These are phyloP conservation scores for Boeremia lycopersici DNA, from an alignment of 2,329 filamentous ascomycete genomes.

Conservation along the genomic window DNA sequence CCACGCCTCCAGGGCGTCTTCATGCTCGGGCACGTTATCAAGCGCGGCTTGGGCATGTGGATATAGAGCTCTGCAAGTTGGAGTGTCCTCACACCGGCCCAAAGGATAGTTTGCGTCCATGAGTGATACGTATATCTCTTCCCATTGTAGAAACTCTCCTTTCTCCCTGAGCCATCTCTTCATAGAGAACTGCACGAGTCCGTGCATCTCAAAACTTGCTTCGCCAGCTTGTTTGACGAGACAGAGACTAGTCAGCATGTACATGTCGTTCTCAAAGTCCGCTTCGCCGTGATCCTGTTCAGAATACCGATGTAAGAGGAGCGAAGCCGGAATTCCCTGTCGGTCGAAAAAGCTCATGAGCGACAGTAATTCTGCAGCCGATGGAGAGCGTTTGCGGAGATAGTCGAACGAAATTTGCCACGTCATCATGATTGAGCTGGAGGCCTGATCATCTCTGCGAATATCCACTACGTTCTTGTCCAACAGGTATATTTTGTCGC, in stretches of 20 bases:
- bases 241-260: slow-evolving; percentile 21
- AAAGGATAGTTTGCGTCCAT: slow-evolving; percentile 2
- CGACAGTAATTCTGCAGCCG: slow-evolving; percentile 52
- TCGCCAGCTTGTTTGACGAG: slow-evolving; percentile 16
- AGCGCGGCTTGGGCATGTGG: slow-evolving; percentile 17
- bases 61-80: slow-evolving; percentile 14
- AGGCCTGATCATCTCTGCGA: slow-evolving; percentile 2
- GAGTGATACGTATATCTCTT: slow-evolving; percentile 2
- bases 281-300: not conserved
- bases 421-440: slow-evolving; percentile 38
- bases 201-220: slow-evolving; percentile 25
- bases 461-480: not conserved
- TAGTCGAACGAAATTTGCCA: slow-evolving; percentile 46
- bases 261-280: slow-evolving; percentile 28
- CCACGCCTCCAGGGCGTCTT: slow-evolving; percentile 2
- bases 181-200: slow-evolving; percentile 26
- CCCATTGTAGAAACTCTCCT: slow-evolving; percentile 23
- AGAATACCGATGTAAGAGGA: slow-evolving; percentile 21
- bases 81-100: slow-evolving; percentile 11
- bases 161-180: slow-evolving; percentile 24
- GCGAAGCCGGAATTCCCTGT: slow-evolving; percentile 28
- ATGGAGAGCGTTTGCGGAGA: slow-evolving; percentile 35
- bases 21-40: not conserved
- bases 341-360: slow-evolving; percentile 38
- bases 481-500: not conserved